Evolutionary conservation across 1,139 yeast genomes (phyloP), one percentile per base, ranked within the genome.

Genomic region (Kodamaea sp.): DNA sequence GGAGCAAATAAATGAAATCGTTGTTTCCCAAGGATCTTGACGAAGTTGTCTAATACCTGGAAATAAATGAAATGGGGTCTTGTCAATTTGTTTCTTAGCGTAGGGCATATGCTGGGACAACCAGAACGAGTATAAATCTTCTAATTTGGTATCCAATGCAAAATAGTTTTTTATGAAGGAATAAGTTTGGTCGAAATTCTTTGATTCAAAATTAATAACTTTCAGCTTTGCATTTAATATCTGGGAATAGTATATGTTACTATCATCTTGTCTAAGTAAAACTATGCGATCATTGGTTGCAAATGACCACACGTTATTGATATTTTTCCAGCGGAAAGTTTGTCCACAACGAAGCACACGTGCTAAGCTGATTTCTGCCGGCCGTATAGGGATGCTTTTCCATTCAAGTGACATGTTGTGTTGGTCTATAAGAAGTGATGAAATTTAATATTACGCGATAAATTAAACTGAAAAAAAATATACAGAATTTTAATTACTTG

Each of bases 1-100:
- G 4, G 96, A 87, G 60, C 98, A 92, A 20, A 92, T 94, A 50
- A 92, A 92, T 2, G 94, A 84, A 15, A 92, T 65, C 34, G 88
- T 67, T 32, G 94, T 88, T 54, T 94, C 98, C 97, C 97, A 92
- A 0, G 98, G 98, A 48, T 90, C 96, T 59, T 92, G 97, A 36
- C 90, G 72, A 25, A 90, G 72, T 43, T 89, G 86, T 29, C 97
- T 66, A 24, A 90, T 81, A 0, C 98, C 98, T 3, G 69, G 67
- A 41, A 80, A 78, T 23, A 62, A 60, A 3, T 60, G 43, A 48
- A 71, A 71, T 2, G 72, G 69, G 2, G 70, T 61, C 9, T 54
- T 6, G 53, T 60, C 34, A 55, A 41, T 54, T 50, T 41, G 60
- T 52, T 58, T 78, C 75, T 40, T 39, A 27, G 40, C 26, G 27